Percentiles rank a stretch among this genome's conserved stretches.
phyloP scores from a whole-genome alignment of 2,329 filamentous ascomycete species.

The Aspergillus tamarii region DNA sequence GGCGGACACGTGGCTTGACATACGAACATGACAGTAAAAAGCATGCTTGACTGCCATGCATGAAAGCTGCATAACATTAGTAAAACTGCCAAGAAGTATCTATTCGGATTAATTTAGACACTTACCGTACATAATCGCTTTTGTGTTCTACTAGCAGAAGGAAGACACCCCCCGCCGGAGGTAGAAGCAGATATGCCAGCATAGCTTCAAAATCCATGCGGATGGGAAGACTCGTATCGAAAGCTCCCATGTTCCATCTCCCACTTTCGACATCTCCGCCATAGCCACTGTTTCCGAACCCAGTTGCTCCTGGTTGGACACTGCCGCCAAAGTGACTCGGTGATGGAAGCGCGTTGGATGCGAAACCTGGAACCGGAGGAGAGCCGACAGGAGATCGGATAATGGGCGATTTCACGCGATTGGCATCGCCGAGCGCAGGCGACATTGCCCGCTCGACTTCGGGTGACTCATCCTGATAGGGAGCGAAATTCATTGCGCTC shows the following conservation, averaged over 20 bases:
- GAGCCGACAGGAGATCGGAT: conserved; percentile 57
- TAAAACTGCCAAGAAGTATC: not conserved
- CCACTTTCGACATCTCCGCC: conserved; percentile 49
- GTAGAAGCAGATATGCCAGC: conserved; percentile 82
- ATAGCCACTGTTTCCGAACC: conserved; percentile 46
- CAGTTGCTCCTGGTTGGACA: conserved; percentile 28
- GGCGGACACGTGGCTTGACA: conserved; percentile 24
- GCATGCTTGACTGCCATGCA: conserved; percentile 87
- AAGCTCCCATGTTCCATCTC: conserved; percentile 72
- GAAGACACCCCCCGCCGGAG: conserved; percentile 82
- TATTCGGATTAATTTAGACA: not conserved
- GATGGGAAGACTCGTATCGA: conserved; percentile 86
- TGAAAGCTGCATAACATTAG: conserved; percentile 68
- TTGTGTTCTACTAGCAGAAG: conserved; percentile 87
- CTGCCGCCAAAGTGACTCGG: conserved; percentile 43
- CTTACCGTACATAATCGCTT: conserved; percentile 91
- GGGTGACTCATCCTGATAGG: conserved; percentile 90
- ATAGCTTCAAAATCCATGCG: conserved; percentile 88
- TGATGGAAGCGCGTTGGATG: conserved; percentile 44
- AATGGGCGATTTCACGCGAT: conserved; percentile 57
- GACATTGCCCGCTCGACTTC: conserved; percentile 81
- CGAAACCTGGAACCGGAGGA: conserved; percentile 49
- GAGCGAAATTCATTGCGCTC: conserved; percentile 82
- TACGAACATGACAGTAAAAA: conserved; percentile 72
- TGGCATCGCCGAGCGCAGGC: conserved; percentile 58